Evolutionary conservation across 2,329 filamentous ascomycete species (phyloP), one percentile per base, ranked within the genome.

Genomic region (Xylaria sp.): DNA sequence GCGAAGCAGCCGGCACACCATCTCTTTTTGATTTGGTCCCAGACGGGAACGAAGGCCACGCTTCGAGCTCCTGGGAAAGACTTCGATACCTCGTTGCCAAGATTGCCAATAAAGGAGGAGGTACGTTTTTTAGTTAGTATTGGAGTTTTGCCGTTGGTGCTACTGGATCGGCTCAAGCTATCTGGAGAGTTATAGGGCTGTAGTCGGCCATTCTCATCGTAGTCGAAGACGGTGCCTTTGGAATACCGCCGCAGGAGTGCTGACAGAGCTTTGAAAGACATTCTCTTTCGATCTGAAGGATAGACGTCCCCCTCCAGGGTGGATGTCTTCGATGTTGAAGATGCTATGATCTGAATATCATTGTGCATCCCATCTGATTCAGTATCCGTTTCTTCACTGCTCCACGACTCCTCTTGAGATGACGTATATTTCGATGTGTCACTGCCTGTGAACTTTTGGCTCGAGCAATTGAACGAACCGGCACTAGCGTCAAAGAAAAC

Each of bases 1-100:
- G 83, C 76, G 49, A 88, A 84, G 5, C 82, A 82, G 0, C 82
- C 84, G 0, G 84, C 81, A 66, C 82, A 86, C 82, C 83, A 86
- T 11, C 62, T 59, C 40, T 68, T 59, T 20, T 59, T 68, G 15
- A 68, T 56, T 17, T 65, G 59, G 15, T 70, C 62, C 65, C 62
- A 68, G 28, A 70, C 58, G 9, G 68, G 68, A 40, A 70, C 54
- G 51, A 70, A 68, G 5, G 49, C 62, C 36, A 68, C 65, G 15
- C 67, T 64, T 58, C 60, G 67, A 44, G 60, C 65, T 20, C 59
- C 62, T 5, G 62, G 61, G 48, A 70, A 70, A 53, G 58, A 42
- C 23, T 60, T 68, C 4, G 28, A 65, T 44, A 70, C 65, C 58
- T 70, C 68, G 13, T 54, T 62, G 6, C 61, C 59, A 13, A 66